Percentiles rank a stretch among this genome's conserved stretches.
These are phyloP conservation scores for Corylus avellana DNA, from an alignment of 306 rosid genomes.

Conservation along the genomic window DNA sequence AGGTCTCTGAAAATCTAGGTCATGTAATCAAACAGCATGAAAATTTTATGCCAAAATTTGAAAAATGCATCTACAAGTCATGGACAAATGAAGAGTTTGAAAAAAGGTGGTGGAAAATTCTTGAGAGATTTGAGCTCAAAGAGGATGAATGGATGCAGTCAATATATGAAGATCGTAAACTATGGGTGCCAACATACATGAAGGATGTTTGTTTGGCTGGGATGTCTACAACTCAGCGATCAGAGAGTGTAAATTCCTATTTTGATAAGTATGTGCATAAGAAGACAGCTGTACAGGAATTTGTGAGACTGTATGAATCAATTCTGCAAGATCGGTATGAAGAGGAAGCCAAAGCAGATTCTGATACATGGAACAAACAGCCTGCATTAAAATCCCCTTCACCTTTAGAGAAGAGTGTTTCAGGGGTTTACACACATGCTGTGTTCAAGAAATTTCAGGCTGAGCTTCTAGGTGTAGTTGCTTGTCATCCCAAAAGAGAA, in stretches of 20 bases:
- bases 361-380: slow-evolving; percentile 84
- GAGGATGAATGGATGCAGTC: slow-evolving; percentile 78
- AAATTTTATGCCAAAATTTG: slow-evolving; percentile 79
- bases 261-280: slow-evolving; percentile 90
- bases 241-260: slow-evolving; percentile 91
- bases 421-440: slow-evolving; percentile 77
- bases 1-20: slow-evolving; percentile 80
- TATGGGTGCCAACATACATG: slow-evolving; percentile 88
- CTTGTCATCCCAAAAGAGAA: slow-evolving; percentile 86
- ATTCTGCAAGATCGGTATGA: slow-evolving; percentile 95
- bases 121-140: slow-evolving; percentile 74
- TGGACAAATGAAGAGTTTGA: slow-evolving; percentile 84
- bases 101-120: slow-evolving; percentile 79
- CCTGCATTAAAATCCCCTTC: slow-evolving; percentile 86
- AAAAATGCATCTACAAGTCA: slow-evolving; percentile 83
- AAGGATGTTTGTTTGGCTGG: slow-evolving; percentile 80
- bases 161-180: slow-evolving; percentile 73
- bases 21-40: slow-evolving; percentile 69
- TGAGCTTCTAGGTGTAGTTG: slow-evolving; percentile 93
- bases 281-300: slow-evolving; percentile 88
- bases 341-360: slow-evolving; percentile 99
- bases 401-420: slow-evolving; percentile 88
- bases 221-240: slow-evolving; percentile 79
- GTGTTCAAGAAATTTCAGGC: slow-evolving; percentile 91
- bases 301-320: slow-evolving; percentile 76